Evolutionary conservation across 441 rosid genomes (phyloP), one percentile per base, ranked within the genome.

Genomic region (Gossypium trilobum): DNA sequence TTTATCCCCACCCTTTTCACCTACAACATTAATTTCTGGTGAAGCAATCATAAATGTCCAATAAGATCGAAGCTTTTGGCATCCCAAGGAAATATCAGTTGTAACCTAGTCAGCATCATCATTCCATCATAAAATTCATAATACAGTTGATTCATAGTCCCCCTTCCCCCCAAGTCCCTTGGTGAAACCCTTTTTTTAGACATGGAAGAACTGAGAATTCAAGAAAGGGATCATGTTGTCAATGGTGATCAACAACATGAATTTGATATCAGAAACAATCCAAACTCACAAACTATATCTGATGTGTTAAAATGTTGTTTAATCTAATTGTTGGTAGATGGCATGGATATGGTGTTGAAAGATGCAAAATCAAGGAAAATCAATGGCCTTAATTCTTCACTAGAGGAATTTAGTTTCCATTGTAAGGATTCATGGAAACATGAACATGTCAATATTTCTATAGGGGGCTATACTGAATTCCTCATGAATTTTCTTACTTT

Each of bases 341-440:
- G 78, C 33, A 77, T 70, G 62, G 82, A 76, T 55, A 68, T 11
- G 25, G 46, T 74, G 50, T 52, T 83, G 20, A 59, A 74, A 57
- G 80, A 82, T 71, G 13, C 23, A 63, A 79, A 75, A 13, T 29
- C 20, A 4, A 27, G 56, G 58, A 73, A 39, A 66, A 7, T 3
- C 50, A 60, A 57, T 55, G 67, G 52, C 59, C 9, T 23, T 5
- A 25, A 57, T 57, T 57, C 62, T 57, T 57, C 62, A 4, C 7
- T 4, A 57, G 52, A 9, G 60, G 56, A 73, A 42, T 27, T 14
- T 25, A 55, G 5, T 31, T 44, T 51, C 36, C 39, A 8, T 5
- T 22, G 31, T 13, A 42, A 20, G 16, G 69, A 65, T 20, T 8
- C 70, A 46, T 23, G 39, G 22, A 66, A 46, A 14, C 59, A 14